Evolutionary conservation across 345 rosid species (phyloP).

Genomic region (Syzygium oleosum): DNA sequence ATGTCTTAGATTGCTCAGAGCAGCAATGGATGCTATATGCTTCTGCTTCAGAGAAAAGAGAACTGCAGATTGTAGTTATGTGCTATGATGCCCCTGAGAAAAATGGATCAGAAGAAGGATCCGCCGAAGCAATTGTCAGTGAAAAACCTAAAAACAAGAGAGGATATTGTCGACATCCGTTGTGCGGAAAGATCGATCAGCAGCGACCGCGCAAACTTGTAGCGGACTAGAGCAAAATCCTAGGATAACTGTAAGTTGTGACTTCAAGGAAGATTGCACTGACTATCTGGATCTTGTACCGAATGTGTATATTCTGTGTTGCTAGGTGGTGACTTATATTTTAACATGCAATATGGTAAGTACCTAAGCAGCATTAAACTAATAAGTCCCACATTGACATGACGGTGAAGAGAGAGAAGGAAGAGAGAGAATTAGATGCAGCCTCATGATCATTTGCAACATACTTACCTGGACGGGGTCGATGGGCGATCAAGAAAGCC

Average conservation of each 20-base stretch:
- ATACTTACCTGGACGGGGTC: constrained; percentile 2
- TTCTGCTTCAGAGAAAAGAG: not conserved
- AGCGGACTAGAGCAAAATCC: too few species aligned
- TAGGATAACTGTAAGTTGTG: too few species aligned
- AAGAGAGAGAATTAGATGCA: not conserved
- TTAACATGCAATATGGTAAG: not conserved
- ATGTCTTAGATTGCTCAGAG: not conserved
- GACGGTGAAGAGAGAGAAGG: not conserved
- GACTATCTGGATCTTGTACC: not conserved
- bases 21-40: not conserved
- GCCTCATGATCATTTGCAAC: fast-evolving
- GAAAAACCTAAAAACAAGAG: not conserved
- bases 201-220: not conserved
- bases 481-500: not conserved
- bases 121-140: not conserved
- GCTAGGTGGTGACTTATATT: not conserved
- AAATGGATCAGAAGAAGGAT: not conserved
- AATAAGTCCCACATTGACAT: not conserved
- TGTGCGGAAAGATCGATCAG: not conserved
- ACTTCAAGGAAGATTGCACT: too few species aligned
- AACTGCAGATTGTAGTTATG: not conserved
- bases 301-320: not conserved
- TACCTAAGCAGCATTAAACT: not conserved
- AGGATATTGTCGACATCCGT: not conserved
- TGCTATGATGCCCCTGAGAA: not conserved